Conservation (phyloP, 805 yeast genomes). For the Pichia scutulata region DNA sequence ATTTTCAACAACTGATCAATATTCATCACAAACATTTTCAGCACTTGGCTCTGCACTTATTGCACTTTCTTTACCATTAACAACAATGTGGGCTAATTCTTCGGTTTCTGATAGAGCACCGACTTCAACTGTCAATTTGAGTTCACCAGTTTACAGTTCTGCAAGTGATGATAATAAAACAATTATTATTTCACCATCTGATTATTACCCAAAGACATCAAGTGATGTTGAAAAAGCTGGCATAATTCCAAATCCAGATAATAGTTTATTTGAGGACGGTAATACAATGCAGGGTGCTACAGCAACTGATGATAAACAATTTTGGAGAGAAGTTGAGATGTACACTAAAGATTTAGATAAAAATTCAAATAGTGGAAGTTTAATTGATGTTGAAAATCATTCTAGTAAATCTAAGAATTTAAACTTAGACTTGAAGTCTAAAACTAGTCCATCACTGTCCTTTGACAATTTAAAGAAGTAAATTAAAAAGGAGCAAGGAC, state of each 20-base stretch:
- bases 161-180: constrained; percentile 10
- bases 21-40: constrained; percentile 32
- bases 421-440: background rate
- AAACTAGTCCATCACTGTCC: background rate
- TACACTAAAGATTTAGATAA: constrained; percentile 24
- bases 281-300: constrained; percentile 6
- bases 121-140: constrained; percentile 28
- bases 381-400: background rate
- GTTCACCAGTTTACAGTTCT: constrained; percentile 13
- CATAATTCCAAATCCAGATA: background rate
- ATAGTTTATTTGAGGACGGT: background rate
- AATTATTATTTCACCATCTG: constrained; percentile 3
- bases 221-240: background rate
- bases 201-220: constrained; percentile 3
- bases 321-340: constrained; percentile 27
- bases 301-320: constrained; percentile 16
- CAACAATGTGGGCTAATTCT: constrained; percentile 84
- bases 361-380: constrained; percentile 2
- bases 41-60: constrained; percentile 55
- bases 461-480: background rate
- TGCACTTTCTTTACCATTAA: constrained; percentile 68
- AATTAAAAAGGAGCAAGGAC: background rate
- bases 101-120: constrained; percentile 43
- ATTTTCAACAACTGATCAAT: constrained; percentile 8
- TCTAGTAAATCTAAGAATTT: background rate